A percentile compares a stretch with the other conserved stretches of the same genome.
Evolutionary conservation across 805 yeast genomes (phyloP).

Genomic region (Lachancea meyersii): DNA sequence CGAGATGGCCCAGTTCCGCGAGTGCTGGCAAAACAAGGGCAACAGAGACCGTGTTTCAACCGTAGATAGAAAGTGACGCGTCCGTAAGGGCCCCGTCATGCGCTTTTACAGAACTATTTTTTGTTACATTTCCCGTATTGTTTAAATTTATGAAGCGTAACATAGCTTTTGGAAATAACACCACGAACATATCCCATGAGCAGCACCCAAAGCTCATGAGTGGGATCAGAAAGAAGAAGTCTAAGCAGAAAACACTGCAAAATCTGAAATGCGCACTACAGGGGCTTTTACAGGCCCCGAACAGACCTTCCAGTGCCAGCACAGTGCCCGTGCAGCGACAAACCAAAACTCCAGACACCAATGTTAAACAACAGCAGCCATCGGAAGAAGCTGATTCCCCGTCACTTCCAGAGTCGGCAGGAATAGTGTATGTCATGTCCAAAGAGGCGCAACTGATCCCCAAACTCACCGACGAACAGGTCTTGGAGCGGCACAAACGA

Average conservation of each 20-base stretch:
- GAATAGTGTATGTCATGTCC: slow-evolving; percentile 27
- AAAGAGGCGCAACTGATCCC: slow-evolving; percentile 30
- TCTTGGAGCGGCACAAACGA: slow-evolving; percentile 29
- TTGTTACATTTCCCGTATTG: not conserved
- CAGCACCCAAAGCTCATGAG: slow-evolving; percentile 1
- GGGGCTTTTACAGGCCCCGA: slow-evolving; percentile 13
- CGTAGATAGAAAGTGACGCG: slow-evolving; percentile 16
- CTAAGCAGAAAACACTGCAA: slow-evolving; percentile 12
- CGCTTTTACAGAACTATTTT: not conserved
- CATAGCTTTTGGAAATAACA: not conserved
- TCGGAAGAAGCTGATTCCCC: not conserved
- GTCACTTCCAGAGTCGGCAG: not conserved
- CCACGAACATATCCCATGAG: too few species aligned
- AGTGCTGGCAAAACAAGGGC: slow-evolving; percentile 56
- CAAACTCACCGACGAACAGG: slow-evolving; percentile 30
- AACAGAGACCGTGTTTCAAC: slow-evolving; percentile 43
- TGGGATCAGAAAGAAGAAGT: slow-evolving; percentile 12
- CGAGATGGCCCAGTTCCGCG: slow-evolving; percentile 58
- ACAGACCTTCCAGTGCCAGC: not conserved
- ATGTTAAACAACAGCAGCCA: not conserved
- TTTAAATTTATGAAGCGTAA: not conserved
- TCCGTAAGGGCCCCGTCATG: not conserved
- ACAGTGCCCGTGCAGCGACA: not conserved
- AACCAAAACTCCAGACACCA: not conserved
- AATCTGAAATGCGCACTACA: slow-evolving; percentile 21